Evolutionary conservation across 371 early-diverging fungal genomes (phyloP), one percentile per base, ranked within the genome.

Genomic region (Chytridium lagenaria): DNA sequence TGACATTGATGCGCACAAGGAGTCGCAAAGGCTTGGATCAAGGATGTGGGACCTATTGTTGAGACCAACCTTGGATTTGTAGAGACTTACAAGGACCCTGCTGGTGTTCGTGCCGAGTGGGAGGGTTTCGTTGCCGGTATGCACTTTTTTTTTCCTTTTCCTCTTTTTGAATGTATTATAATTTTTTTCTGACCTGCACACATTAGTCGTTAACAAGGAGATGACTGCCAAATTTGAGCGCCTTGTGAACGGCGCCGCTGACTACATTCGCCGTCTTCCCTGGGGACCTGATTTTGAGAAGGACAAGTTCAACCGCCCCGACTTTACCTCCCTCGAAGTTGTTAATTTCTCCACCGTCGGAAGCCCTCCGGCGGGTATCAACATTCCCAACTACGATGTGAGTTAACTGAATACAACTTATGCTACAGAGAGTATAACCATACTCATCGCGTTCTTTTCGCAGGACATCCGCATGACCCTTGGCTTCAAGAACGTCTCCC

Each of bases 101-200:
- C 87, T 33, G 90, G 88, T 40, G 84, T 88, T 3, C 84, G 90
- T 57, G 90, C 88, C 50, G 90, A 89, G 72, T 90, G 88, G 88
- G 88, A 88, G 74, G 90, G 89, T 0, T 90, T 89, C 69, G 87
- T 89, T 23, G 86, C 89, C 1, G 67, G 67, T 66, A 23, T n/a
- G 63, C n/a, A 15, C n/a, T 49, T 63, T 36, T 5, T 15, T 34
- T 2, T 3, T 26, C 12, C 28, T 34, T 34, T 7, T 7, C 26
- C 26, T 63, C 23, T 63, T 63, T 63, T 63, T 63, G 19, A 23
- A 7, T 30, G 44, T 63, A 5, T 39, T 66, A 7, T 2, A 63
- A 63, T 23, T 10, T 15, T 34, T 22, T 2, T 31, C 49, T 40
- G n/a, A 49, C 30, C 28, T 44, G 36, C 28, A 3, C 15, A 37